Evolutionary conservation across 2,329 filamentous ascomycete genomes (phyloP).

Genomic region (Aspergillus ustus): DNA sequence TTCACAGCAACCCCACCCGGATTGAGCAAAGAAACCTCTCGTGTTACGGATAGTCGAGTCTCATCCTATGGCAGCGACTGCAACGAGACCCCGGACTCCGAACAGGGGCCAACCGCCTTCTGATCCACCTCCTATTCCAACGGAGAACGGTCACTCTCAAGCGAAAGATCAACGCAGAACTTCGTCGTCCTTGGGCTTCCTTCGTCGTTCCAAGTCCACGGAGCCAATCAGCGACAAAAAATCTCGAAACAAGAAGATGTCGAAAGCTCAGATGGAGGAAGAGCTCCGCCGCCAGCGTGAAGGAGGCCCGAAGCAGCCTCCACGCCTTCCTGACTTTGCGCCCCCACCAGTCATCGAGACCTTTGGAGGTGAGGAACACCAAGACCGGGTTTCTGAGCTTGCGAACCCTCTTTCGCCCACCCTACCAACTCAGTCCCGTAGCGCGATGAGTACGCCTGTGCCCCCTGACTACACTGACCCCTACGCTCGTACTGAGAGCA

Average conservation of each 20-base stretch:
- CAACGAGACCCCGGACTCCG: conserved; percentile 44
- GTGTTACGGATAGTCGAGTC: conserved; percentile 25
- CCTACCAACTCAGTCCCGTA: conserved; percentile 28
- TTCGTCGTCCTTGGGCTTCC: conserved; percentile 57
- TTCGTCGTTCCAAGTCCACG: conserved; percentile 70
- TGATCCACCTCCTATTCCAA: conserved; percentile 40
- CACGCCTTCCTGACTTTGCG: conserved; percentile 55
- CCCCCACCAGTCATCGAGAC: conserved; percentile 56
- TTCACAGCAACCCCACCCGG: conserved; percentile 27
- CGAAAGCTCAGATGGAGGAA: conserved; percentile 53
- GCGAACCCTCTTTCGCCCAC: conserved; percentile 43
- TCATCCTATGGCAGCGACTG: conserved; percentile 38
- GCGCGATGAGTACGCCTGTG: conserved; percentile 30
- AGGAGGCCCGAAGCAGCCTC: conserved; percentile 63
- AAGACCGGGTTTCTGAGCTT: conserved; percentile 64
- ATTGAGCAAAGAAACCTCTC: conserved; percentile 18
- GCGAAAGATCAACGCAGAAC: conserved; percentile 47
- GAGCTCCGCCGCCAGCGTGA: conserved; percentile 61
- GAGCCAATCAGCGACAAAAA: conserved; percentile 63
- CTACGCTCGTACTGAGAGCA: conserved; percentile 85
- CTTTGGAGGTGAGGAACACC: conserved; percentile 66
- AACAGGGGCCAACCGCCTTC: conserved; percentile 36
- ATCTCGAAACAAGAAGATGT: conserved; percentile 43
- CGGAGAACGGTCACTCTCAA: conserved; percentile 38
- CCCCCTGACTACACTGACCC: conserved; percentile 64